Conservation (phyloP, 2,329 filamentous ascomycete species). For the Aplosporella prunicola region DNA sequence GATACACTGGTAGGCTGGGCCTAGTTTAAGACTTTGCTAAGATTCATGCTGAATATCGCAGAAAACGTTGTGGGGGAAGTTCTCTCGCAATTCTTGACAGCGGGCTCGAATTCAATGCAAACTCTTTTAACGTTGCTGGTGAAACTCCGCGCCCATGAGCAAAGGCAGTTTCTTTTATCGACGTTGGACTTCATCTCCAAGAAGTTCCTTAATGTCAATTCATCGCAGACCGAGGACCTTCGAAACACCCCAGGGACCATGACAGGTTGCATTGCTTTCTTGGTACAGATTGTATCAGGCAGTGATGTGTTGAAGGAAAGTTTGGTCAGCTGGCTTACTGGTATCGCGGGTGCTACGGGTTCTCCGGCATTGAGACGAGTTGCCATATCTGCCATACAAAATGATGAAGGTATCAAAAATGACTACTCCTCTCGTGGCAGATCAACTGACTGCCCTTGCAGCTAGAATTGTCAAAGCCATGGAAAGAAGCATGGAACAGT, state of each 20-base stretch:
- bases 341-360: constrained; percentile 12
- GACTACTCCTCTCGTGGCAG: background rate
- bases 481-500: constrained; percentile 60
- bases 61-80: constrained; percentile 13
- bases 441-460: background rate
- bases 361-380: constrained; percentile 19
- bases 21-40: no score
- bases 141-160: constrained; percentile 39
- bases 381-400: constrained; percentile 18
- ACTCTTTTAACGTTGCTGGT: constrained; percentile 31
- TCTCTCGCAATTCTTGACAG: background rate
- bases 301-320: constrained; percentile 13
- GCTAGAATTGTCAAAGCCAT: constrained; percentile 34
- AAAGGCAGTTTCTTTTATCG: constrained; percentile 34
- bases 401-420: constrained; percentile 11
- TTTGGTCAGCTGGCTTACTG: constrained; percentile 17
- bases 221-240: background rate
- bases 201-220: constrained; percentile 14
- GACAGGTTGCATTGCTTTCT: constrained; percentile 9
- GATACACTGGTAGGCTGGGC: constrained; percentile 60
- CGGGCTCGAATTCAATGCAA: constrained; percentile 8
- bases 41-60: constrained; percentile 1
- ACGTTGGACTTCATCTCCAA: constrained; percentile 21
- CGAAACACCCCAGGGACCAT: constrained; percentile 4
- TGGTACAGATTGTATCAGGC: constrained; percentile 11